phyloP scores from a whole-genome alignment of 2,329 filamentous ascomycete species.

The Calonectria hongkongensis region DNA sequence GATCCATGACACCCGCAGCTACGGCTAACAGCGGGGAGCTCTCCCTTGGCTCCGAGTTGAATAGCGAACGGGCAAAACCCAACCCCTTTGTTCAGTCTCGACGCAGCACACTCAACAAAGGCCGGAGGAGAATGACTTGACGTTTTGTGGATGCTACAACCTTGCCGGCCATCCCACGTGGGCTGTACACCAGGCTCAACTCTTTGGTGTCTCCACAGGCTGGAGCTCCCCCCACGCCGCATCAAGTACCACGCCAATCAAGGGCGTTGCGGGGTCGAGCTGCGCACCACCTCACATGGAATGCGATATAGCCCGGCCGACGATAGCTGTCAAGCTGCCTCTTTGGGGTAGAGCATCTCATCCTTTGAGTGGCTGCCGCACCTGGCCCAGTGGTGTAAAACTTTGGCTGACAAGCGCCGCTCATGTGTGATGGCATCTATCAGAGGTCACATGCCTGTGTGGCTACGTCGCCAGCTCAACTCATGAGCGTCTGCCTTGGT shows the following conservation, averaged over 20 bases:
- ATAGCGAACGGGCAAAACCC: background rate
- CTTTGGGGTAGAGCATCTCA: constrained; percentile 29
- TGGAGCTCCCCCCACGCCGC: constrained; percentile 34
- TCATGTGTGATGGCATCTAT: constrained; percentile 32
- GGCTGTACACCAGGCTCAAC: constrained; percentile 33
- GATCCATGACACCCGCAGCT: constrained; percentile 26
- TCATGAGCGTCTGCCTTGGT: constrained; percentile 2
- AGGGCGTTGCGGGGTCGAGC: constrained; percentile 32
- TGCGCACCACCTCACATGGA: constrained; percentile 21
- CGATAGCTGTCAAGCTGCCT: constrained; percentile 38
- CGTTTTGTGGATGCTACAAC: constrained; percentile 5
- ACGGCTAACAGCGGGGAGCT: constrained; percentile 33
- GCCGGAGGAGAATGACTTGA: constrained; percentile 1
- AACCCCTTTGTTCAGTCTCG: background rate
- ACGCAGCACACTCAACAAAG: constrained; percentile 11
- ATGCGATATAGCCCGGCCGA: constrained; percentile 10
- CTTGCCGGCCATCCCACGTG: constrained; percentile 32
- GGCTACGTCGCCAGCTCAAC: background rate
- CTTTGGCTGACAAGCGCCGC: constrained; percentile 23
- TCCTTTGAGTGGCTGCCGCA: constrained; percentile 12
- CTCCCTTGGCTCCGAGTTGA: background rate
- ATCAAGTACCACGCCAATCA: constrained; percentile 35
- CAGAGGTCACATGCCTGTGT: constrained; percentile 31
- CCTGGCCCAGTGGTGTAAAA: background rate
- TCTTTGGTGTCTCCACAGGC: constrained; percentile 19